phyloP scores from a whole-genome alignment of 805 yeast genomes.

The Pichia thaimueangensis region DNA sequence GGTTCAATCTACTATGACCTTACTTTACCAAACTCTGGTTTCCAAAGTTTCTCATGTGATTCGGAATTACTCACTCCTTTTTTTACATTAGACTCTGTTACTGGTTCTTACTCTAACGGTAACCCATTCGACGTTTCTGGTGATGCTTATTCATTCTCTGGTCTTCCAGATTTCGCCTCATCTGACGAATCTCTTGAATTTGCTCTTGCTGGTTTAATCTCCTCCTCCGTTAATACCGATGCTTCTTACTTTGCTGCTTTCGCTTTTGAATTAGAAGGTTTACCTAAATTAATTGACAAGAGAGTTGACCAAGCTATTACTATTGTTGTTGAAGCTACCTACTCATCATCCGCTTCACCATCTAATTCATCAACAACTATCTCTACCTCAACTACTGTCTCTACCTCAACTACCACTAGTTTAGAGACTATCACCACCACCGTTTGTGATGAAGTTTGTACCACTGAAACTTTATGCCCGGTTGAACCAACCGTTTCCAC shows the following conservation, averaged over 20 bases:
- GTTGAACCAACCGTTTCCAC: slow-evolving; percentile 1
- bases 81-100: too few species aligned
- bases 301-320: slow-evolving; percentile 21
- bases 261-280: slow-evolving; percentile 16
- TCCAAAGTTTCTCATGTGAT: slow-evolving; percentile 20
- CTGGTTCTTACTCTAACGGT: too few species aligned
- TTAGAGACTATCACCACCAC: slow-evolving; percentile 17
- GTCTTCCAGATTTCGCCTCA: neutral
- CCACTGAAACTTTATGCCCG: too few species aligned
- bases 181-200: neutral
- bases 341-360: slow-evolving; percentile 11
- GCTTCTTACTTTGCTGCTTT: slow-evolving; percentile 19
- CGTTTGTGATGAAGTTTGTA: slow-evolving; percentile 18
- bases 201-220: too few species aligned
- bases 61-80: too few species aligned
- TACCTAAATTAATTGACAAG: slow-evolving; percentile 11
- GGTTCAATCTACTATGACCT: slow-evolving; percentile 17
- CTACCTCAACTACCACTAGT: slow-evolving; percentile 2
- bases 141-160: neutral
- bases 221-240: neutral
- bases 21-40: slow-evolving; percentile 18
- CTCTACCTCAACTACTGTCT: neutral
- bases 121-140: neutral
- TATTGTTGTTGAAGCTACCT: slow-evolving; percentile 21
- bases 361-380: neutral